Evolutionary conservation across 73 alveolate species (phyloP).

Genomic region (Effrenium voratum): DNA sequence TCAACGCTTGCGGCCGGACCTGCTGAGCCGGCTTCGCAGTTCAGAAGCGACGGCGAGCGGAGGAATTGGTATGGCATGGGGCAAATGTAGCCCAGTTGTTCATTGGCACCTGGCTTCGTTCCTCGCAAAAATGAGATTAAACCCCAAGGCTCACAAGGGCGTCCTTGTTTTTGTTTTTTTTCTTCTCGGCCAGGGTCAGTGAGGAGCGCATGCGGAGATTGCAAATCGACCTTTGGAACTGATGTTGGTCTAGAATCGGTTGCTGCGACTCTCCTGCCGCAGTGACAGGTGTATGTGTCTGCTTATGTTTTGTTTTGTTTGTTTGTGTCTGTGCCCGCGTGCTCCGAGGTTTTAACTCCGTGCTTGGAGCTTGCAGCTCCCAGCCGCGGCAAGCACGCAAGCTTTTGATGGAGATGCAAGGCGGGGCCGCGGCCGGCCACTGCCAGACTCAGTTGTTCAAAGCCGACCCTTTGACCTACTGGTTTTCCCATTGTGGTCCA

Average conservation of each 20-base stretch:
- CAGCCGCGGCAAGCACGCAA: not conserved
- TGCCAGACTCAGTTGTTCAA: not conserved
- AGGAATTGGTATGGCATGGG: no score
- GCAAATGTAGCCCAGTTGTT: no score
- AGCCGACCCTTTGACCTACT: not conserved
- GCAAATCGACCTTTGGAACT: not conserved
- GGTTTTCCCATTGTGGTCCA: not conserved
- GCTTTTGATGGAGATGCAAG: not conserved
- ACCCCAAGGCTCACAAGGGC: no score
- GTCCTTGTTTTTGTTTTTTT: not conserved
- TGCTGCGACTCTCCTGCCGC: not conserved
- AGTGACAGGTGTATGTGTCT: not conserved
- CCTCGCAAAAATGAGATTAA: no score
- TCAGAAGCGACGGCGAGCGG: no score
- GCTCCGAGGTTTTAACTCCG: conserved; percentile 14
- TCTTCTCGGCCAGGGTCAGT: not conserved
- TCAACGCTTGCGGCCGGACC: no score
- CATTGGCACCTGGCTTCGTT: no score
- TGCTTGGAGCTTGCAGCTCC: conserved; percentile 13
- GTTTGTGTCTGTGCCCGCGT: not conserved
- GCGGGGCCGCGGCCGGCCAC: not conserved
- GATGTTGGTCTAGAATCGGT: not conserved
- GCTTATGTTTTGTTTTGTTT: no score
- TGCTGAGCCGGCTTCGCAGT: no score
- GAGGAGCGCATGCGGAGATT: not conserved